Evolutionary conservation across 2,329 filamentous ascomycete genomes (phyloP), one percentile per base, ranked within the genome.

Genomic region (Zasmidium cellare): DNA sequence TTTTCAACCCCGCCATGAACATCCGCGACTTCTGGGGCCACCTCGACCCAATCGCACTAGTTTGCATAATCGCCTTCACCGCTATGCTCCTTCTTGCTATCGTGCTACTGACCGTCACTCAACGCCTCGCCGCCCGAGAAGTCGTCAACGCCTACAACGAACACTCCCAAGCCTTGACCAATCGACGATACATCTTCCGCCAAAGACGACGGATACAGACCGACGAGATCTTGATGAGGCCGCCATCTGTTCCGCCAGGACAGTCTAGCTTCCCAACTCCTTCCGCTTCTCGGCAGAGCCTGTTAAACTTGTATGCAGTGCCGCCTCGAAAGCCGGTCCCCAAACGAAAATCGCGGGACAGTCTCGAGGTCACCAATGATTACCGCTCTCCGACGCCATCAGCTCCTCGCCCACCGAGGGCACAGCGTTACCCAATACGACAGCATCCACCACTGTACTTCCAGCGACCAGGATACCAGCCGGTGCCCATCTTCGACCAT

Each of bases 11-110:
- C n/a, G 7, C 2, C 12, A 9, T 11, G 45, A 46, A 41, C 35
- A 18, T 41, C 16, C 3, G 35, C 6, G 12, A 41, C 16, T 14
- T 41, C 35, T 41, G 35, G 35, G 35, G 35, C 7, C 7, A 41
- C 35, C 16, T 41, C 6, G 51, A 53, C 44, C 51, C 51, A 3
- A 53, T 46, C 35, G 44, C 51, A 3, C 25, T 53, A 7, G 19
- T 46, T 20, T 46, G n/a, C 23, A 16, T 28, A 20, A 46, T 53
- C 51, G 31, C 31, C 9, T 41, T 46, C 3, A 25, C 45, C 22
- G 11, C 24, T 2, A 25, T 31, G n/a, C 35, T 53, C 51, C 5
- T 53, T 19, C 24, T 46, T 24, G 9, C 31, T 6, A 14, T 53
- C 2, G 44, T 53, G 19, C 22, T 46, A n/a, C 41, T 53, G 22